Conservation (phyloP, 2,329 filamentous ascomycete genomes). For the Fusarium xylarioides region DNA sequence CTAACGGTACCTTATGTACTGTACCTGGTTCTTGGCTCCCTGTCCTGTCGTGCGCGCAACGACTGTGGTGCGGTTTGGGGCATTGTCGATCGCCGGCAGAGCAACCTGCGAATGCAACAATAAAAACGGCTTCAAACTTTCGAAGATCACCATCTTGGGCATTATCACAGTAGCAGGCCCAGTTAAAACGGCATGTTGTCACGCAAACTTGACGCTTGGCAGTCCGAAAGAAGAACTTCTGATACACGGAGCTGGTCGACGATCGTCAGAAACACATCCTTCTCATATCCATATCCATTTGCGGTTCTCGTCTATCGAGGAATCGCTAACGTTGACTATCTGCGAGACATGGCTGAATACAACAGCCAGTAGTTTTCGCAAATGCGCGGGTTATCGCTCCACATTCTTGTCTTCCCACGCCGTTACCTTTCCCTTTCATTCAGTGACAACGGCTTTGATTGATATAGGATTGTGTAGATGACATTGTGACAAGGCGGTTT, state of each 20-base stretch:
- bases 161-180: constrained; percentile 11
- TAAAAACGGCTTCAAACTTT: constrained; percentile 17
- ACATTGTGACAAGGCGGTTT: constrained; percentile 3
- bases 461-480: constrained; percentile 3
- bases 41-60: constrained; percentile 24
- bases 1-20: constrained; percentile 9
- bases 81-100: constrained; percentile 28
- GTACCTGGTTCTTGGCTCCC: constrained; percentile 13
- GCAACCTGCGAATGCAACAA: constrained; percentile 15
- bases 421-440: background rate
- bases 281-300: constrained; percentile 9
- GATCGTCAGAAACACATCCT: constrained; percentile 22
- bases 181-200: background rate
- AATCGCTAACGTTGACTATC: background rate
- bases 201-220: constrained; percentile 4
- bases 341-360: constrained; percentile 1
- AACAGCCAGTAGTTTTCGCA: background rate
- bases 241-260: background rate
- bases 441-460: constrained; percentile 8
- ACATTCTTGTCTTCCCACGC: constrained; percentile 15
- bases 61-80: constrained; percentile 6
- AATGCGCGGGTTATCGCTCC: constrained; percentile 9
- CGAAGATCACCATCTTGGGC: constrained; percentile 23
- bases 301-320: background rate
- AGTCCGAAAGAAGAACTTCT: background rate